Evolutionary conservation across 129 eudicot species (phyloP).

Genomic region (Cynara cardunculus): DNA sequence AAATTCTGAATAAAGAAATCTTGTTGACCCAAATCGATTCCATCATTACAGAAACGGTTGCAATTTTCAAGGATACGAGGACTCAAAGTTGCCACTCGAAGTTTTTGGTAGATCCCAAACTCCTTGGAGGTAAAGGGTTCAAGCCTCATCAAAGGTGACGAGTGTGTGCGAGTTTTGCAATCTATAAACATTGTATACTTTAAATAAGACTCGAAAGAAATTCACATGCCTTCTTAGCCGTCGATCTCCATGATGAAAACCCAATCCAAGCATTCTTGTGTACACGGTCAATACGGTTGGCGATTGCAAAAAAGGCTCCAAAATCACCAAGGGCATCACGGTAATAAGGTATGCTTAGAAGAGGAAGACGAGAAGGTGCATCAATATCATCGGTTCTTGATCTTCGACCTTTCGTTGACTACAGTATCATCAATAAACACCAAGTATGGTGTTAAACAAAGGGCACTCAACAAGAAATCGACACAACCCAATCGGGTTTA

Average conservation of each 20-base stretch:
- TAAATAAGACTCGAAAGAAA: neutral
- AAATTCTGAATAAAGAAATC: neutral
- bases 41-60: neutral
- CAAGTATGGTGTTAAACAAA: neutral
- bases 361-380: slow-evolving; percentile 91
- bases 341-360: slow-evolving; percentile 66
- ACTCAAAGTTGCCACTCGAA: neutral
- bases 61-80: neutral
- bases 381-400: slow-evolving; percentile 81
- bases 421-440: slow-evolving; percentile 18
- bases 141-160: neutral
- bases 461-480: neutral
- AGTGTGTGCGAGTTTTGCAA: neutral
- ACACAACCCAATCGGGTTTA: neutral
- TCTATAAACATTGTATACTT: neutral
- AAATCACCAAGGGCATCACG: slow-evolving; percentile 76
- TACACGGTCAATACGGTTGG: slow-evolving; percentile 78
- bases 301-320: slow-evolving; percentile 90
- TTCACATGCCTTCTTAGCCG: slow-evolving; percentile 62
- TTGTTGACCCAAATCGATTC: neutral
- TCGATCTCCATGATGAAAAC: slow-evolving; percentile 89
- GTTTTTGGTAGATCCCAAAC: too few species aligned
- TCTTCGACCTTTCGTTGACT: slow-evolving; percentile 82
- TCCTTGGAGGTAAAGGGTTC: neutral
- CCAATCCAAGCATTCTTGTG: slow-evolving; percentile 99